Evolutionary conservation across 2,329 filamentous ascomycete genomes (phyloP), one percentile per base, ranked within the genome.

Genomic region (Phyllosticta citrichinensis): DNA sequence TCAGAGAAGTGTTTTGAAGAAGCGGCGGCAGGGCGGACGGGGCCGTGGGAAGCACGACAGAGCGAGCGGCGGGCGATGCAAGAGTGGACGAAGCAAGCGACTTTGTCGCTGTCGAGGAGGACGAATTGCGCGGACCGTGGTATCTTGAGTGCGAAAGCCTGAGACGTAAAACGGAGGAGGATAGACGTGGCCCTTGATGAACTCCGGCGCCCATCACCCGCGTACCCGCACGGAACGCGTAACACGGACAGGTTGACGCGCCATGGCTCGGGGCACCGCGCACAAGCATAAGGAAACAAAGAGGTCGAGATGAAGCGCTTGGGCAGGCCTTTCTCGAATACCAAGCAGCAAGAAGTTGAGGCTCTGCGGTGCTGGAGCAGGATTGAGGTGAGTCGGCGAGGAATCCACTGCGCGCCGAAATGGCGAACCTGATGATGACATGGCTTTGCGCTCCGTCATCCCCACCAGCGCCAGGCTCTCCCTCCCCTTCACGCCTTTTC

Each of bases 201-300:
- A 14, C 40, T 56, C 53, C 58, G 58, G 22, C 35, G 53, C 52
- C 58, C 58, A 52, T 60, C 58, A 60, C 58, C 51, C 58, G 58
- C 58, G 52, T 47, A 52, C 35, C 58, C 24, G 58, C 53, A 56
- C 58, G 54, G 40, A 47, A 61, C 59, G 59, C 59, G 59, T 61
- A 61, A 61, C 59, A 60, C 58, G 53, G 55, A 54, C 54, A 57
- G 59, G 59, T 54, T 50, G 55, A 33, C 47, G 40, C 58, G 58
- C 59, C 59, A 61, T 61, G 56, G 59, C 55, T 56, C 25, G 54
- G 20, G 54, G 47, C 54, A 30, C 12, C n/a, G 59, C 59, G 59
- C 50, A 54, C 59, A 55, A 61, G 59, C 59, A 61, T 61, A 57
- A 61, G 55, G 59, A 30, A 55, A 52, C 47, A 40, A 60, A 14